Conservation (phyloP, 169 alveolate genomes). For the Nephromyces sp. region DNA sequence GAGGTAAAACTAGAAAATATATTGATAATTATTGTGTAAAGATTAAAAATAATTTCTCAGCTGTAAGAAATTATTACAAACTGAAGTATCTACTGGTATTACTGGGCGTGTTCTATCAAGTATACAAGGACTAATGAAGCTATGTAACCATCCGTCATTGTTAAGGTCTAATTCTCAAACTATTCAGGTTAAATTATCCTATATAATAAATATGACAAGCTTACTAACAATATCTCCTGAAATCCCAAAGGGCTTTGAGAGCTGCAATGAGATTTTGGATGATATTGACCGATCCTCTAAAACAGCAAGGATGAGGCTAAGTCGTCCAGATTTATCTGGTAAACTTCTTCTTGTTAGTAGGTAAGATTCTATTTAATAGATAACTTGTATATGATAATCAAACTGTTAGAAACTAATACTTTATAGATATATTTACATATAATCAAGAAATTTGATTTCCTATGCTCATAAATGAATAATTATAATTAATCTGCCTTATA, state of each 20-base stretch:
- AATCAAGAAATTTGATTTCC: no score
- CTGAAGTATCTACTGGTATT: slow-evolving; percentile 39
- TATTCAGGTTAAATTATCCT: slow-evolving; percentile 6
- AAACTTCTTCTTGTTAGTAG: slow-evolving; percentile 31
- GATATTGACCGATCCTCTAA: slow-evolving; percentile 27
- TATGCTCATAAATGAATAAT: no score
- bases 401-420: no score
- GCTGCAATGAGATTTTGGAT: slow-evolving; percentile 21
- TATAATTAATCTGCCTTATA: background rate
- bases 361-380: slow-evolving; percentile 4
- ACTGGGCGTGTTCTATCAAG: slow-evolving; percentile 55
- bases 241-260: slow-evolving; percentile 27
- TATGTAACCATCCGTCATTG: slow-evolving; percentile 74
- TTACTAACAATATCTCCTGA: background rate
- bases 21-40: slow-evolving; percentile 12
- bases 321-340: slow-evolving; percentile 35
- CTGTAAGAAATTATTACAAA: slow-evolving; percentile 46
- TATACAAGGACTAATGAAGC: slow-evolving; percentile 65
- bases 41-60: slow-evolving; percentile 26
- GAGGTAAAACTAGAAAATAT: slow-evolving; percentile 21
- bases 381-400: no score
- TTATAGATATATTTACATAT: no score
- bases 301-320: slow-evolving; percentile 19
- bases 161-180: slow-evolving; percentile 19
- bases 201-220: background rate